These are phyloP conservation scores for Coprinopsis marcescibilis DNA, from an alignment of 768 basidiomycete genomes.

Conservation along the genomic window DNA sequence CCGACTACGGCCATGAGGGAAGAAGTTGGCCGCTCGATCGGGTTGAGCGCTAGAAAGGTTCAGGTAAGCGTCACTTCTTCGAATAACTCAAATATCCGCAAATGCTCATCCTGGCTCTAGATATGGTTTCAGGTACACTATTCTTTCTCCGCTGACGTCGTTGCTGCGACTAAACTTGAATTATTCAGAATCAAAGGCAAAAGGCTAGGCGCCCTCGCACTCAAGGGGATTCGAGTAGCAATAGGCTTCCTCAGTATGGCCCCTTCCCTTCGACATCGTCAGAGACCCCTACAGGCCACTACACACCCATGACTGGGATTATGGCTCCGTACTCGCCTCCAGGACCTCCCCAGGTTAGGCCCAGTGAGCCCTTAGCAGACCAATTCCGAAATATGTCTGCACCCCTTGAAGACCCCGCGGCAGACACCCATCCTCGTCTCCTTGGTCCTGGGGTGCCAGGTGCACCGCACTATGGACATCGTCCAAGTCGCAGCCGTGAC, in stretches of 20 bases:
- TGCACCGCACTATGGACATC: slow-evolving; percentile 17
- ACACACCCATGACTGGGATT: slow-evolving; percentile 7
- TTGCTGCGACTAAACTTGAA: slow-evolving; percentile 16
- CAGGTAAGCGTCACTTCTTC: slow-evolving; percentile 50
- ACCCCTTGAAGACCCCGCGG: neutral
- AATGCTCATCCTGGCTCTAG: slow-evolving; percentile 32
- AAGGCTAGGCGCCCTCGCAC: slow-evolving; percentile 74
- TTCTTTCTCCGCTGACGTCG: slow-evolving; percentile 10
- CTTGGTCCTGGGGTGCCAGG: slow-evolving; percentile 56
- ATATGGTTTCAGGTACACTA: slow-evolving; percentile 80
- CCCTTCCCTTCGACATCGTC: slow-evolving; percentile 39
- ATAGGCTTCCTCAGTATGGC: slow-evolving; percentile 56
- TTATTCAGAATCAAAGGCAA: slow-evolving; percentile 74
- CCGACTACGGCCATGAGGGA: slow-evolving; percentile 85
- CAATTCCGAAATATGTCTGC: neutral
- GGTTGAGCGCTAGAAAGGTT: slow-evolving; percentile 85
- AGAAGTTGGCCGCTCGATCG: slow-evolving; percentile 81
- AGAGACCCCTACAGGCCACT: slow-evolving; percentile 2
- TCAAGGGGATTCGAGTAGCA: slow-evolving; percentile 47
- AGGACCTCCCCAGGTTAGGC: neutral
- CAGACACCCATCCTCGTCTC: slow-evolving; percentile 23
- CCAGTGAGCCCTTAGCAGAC: neutral
- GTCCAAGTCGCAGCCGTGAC: slow-evolving; percentile 17
- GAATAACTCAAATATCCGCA: neutral
- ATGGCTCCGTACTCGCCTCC: neutral